Evolutionary conservation across 2,329 filamentous ascomycete species (phyloP), one percentile per base, ranked within the genome.

Genomic region (Botrytis hyacinthi): DNA sequence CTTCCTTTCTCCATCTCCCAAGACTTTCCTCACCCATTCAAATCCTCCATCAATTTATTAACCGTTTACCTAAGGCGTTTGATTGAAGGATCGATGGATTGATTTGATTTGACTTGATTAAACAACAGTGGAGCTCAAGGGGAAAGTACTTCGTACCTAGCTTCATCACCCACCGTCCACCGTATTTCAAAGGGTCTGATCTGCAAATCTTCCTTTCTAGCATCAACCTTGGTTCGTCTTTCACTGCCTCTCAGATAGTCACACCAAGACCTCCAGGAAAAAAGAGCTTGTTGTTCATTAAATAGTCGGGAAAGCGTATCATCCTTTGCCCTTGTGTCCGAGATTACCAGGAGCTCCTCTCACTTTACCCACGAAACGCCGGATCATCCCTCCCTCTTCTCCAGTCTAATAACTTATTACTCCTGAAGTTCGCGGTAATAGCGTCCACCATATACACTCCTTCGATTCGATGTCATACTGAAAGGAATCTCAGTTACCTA

Each of bases 381-480:
- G 26, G n/a, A 54, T 40, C 60, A 71, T 65, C 42, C 29, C 57
- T 46, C 35, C 68, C 57, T 61, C 68, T 37, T 35, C 32, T 32
- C 63, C 26, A 42, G 35, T 67, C 60, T 40, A 68, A 29, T 32
- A 20, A 46, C 62, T 60, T 72, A 59, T 44, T 46, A 46, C 42
- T 46, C 70, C 60, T 67, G 51, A 72, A 72, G 40, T 66, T 67
- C 62, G 70, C 48, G 61, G 62, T 72, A 68, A 68, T 44, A 72
- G 70, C 70, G 62, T 57, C 70, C 22, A 59, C 46, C 46, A 63
- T 9, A 61, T 20, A 61, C 26, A 57, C 51, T 57, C 40, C 22
- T 40, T 66, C 46, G 65, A 42, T 68, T 72, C 70, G 16, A 72
- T 72, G 70, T 72, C 70, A 67, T 72, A 68, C 32, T 72, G 70